phyloP scores from a whole-genome alignment of 805 yeast species.

The Schwanniomyces pseudopolymorphus region DNA sequence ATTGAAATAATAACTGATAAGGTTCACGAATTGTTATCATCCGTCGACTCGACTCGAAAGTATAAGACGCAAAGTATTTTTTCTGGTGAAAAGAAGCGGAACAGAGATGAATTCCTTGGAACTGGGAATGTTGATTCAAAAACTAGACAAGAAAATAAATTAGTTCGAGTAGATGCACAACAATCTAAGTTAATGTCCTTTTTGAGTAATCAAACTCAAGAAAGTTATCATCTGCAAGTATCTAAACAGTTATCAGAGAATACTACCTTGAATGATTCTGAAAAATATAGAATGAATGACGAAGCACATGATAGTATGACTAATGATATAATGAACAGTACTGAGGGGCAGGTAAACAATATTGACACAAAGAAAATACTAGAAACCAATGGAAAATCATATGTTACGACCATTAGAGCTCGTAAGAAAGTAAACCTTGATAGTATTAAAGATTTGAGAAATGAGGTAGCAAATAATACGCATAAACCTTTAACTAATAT shows the following conservation, averaged over 20 bases:
- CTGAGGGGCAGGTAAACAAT: no score
- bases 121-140: constrained; percentile 17
- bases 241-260: not conserved
- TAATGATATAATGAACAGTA: not conserved
- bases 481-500: constrained; percentile 62
- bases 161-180: constrained; percentile 69
- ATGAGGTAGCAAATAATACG: constrained; percentile 44
- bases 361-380: not conserved
- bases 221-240: constrained; percentile 1
- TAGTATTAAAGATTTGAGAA: constrained; percentile 58
- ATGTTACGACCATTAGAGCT: constrained; percentile 6
- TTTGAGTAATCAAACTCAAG: constrained; percentile 4
- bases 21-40: constrained; percentile 51
- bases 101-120: not conserved
- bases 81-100: constrained; percentile 2
- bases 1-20: constrained; percentile 54
- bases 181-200: constrained; percentile 41
- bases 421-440: constrained; percentile 49
- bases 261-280: not conserved
- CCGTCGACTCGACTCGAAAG: constrained; percentile 64
- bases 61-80: constrained; percentile 64
- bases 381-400: not conserved
- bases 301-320: not conserved
- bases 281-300: not conserved
- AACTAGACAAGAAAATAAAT: constrained; percentile 57